Evolutionary conservation across 371 early-diverging fungal genomes (phyloP).

Genomic region (Mortierella sp.): DNA sequence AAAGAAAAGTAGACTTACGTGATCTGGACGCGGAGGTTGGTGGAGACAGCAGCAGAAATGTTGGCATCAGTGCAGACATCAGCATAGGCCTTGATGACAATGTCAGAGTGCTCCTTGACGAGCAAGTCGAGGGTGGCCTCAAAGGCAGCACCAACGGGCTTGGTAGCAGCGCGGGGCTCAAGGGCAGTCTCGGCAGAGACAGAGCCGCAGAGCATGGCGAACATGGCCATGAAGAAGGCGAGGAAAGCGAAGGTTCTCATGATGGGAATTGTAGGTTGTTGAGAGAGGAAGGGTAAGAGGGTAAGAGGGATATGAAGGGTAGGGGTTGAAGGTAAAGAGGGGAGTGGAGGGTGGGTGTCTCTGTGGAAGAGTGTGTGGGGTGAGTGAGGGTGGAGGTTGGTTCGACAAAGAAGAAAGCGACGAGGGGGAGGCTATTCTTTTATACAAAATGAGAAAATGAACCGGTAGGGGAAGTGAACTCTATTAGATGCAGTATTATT

Average conservation of each 20-base stretch:
- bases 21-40: slow-evolving; percentile 37
- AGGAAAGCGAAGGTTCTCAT: slow-evolving; percentile 35
- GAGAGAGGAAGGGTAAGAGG: neutral
- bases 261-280: slow-evolving; percentile 14
- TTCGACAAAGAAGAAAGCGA: neutral
- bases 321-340: neutral
- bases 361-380: slow-evolving; percentile 15
- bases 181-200: slow-evolving; percentile 9
- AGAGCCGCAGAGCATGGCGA: slow-evolving; percentile 56
- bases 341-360: neutral
- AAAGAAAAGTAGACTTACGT: slow-evolving; percentile 45
- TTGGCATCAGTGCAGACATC: slow-evolving; percentile 55
- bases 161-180: slow-evolving; percentile 30
- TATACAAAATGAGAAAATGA: neutral
- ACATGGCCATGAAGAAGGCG: slow-evolving; percentile 58
- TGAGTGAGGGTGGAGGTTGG: slow-evolving; percentile 7
- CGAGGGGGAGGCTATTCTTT: neutral
- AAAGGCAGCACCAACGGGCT: slow-evolving; percentile 29
- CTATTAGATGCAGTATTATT: neutral
- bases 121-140: slow-evolving; percentile 48
- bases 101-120: slow-evolving; percentile 39
- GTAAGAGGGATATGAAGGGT: neutral
- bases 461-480: neutral
- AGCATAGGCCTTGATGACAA: slow-evolving; percentile 53
- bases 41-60: slow-evolving; percentile 24